phyloP scores from a whole-genome alignment of 805 yeast genomes.

The Pichia cabralensis region DNA sequence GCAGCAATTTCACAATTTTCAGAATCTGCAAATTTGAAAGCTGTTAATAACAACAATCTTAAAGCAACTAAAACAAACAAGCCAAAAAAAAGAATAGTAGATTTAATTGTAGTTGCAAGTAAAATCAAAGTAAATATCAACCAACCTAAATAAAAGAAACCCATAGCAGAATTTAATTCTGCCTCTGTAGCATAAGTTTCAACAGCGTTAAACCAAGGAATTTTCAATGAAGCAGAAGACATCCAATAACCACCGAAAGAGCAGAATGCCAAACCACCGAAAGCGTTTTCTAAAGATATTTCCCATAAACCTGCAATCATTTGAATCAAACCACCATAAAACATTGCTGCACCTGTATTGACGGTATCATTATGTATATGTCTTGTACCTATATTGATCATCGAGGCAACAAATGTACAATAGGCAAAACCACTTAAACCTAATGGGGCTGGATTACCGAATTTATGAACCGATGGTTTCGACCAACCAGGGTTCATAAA shows the following conservation, averaged over 20 bases:
- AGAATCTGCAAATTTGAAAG: constrained; percentile 33
- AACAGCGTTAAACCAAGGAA: constrained; percentile 47
- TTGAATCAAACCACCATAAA: constrained; percentile 67
- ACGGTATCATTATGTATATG: constrained; percentile 51
- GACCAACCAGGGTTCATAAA: constrained; percentile 58
- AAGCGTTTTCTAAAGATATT: constrained; percentile 61
- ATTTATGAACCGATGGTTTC: constrained; percentile 10
- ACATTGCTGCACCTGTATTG: constrained; percentile 54
- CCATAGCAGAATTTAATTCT: constrained; percentile 40
- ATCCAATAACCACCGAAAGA: constrained; percentile 71
- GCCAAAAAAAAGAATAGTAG: constrained; percentile 40
- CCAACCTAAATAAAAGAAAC: constrained; percentile 54
- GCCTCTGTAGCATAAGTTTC: constrained; percentile 35
- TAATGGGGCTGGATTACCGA: constrained; percentile 69
- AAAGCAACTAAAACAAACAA: constrained; percentile 41
- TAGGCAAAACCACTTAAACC: constrained; percentile 68
- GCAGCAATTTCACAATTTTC: constrained; percentile 33
- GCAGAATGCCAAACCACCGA: constrained; percentile 55
- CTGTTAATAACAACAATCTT: constrained; percentile 40
- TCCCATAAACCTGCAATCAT: constrained; percentile 67
- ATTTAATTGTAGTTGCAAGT: constrained; percentile 44
- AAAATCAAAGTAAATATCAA: constrained; percentile 49
- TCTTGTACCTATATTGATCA: constrained; percentile 54
- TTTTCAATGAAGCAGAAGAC: constrained; percentile 53
- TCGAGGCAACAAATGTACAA: constrained; percentile 54